Conservation (phyloP, 225 moss, liverwort and hornwort genomes). For the Pseudisothecium myosuroides region DNA sequence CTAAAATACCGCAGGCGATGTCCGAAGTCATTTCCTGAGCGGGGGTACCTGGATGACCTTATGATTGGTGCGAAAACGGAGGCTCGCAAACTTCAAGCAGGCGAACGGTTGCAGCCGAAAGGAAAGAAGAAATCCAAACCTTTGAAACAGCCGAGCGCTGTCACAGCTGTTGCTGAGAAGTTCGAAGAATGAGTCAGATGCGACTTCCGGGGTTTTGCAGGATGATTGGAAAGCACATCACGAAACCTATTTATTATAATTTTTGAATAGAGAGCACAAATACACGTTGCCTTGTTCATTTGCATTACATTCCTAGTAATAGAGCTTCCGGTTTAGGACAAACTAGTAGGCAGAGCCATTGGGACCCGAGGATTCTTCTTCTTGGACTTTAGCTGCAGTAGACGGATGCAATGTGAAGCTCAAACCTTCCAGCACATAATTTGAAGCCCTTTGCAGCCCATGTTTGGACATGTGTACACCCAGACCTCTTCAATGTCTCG, state of each 20-base stretch:
- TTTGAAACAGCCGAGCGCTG: constrained; percentile 47
- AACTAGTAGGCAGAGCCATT: background rate
- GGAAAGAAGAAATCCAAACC: constrained; percentile 47
- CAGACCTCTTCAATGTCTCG: background rate
- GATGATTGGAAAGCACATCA: background rate
- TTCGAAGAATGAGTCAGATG: background rate
- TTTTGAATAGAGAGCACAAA: background rate
- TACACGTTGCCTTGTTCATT: background rate
- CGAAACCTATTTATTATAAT: background rate
- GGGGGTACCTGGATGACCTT: constrained; percentile 83
- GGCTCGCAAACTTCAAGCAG: constrained; percentile 36
- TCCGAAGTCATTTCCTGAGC: constrained; percentile 74
- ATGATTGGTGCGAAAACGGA: constrained; percentile 80
- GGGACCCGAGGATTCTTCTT: background rate
- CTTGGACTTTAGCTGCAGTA: background rate
- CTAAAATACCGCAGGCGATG: constrained; percentile 64
- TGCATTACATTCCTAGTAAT: background rate
- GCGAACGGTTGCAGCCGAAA: constrained; percentile 21
- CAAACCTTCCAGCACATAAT: background rate
- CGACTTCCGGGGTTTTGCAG: background rate
- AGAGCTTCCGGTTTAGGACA: background rate
- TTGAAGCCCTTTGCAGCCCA: background rate
- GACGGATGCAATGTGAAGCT: background rate
- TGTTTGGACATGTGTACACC: background rate
- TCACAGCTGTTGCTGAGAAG: background rate